Conservation (phyloP, 164 flowering plant genomes). For the Aristolochia fimbriata region DNA sequence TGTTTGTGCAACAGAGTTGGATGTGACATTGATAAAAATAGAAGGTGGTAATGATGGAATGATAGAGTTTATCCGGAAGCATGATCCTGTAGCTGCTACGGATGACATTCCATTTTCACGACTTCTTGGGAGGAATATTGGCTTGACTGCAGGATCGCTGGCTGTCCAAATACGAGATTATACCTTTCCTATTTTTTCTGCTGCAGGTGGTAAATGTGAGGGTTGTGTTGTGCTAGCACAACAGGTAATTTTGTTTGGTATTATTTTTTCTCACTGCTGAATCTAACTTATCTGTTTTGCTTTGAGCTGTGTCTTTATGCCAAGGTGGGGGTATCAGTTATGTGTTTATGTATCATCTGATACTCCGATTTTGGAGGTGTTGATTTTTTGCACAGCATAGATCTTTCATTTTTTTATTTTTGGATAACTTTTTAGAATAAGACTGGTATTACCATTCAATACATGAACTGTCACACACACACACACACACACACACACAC, state of each 20-base stretch:
- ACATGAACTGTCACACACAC: too few relatives aligned
- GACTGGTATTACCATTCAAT: too few relatives aligned
- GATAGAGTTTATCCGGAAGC: conserved; percentile 73
- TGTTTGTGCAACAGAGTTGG: conserved; percentile 63
- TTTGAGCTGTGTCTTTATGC: too few relatives aligned
- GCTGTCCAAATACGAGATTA: conserved; percentile 70
- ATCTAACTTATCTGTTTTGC: neutral
- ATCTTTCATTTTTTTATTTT: too few relatives aligned
- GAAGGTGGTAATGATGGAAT: conserved; percentile 92
- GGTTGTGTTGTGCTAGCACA: conserved; percentile 89
- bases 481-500: too few relatives aligned
- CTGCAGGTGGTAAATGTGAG: conserved; percentile 73
- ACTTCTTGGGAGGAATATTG: conserved; percentile 67
- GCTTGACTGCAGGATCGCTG: conserved; percentile 56
- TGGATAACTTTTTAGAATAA: too few relatives aligned
- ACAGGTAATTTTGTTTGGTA: conserved; percentile 48
- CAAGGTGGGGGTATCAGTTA: too few relatives aligned
- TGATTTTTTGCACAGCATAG: too few relatives aligned
- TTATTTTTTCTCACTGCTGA: neutral
- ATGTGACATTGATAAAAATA: conserved; percentile 61
- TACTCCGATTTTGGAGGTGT: too few relatives aligned
- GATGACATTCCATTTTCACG: conserved; percentile 80
- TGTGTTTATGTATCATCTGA: too few relatives aligned
- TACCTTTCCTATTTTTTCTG: conserved; percentile 69
- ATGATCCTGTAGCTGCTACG: conserved; percentile 67